Base-by-base conservation (phyloP, 192 early-diverging fungal species). In the Gigaspora rosea region DNA sequence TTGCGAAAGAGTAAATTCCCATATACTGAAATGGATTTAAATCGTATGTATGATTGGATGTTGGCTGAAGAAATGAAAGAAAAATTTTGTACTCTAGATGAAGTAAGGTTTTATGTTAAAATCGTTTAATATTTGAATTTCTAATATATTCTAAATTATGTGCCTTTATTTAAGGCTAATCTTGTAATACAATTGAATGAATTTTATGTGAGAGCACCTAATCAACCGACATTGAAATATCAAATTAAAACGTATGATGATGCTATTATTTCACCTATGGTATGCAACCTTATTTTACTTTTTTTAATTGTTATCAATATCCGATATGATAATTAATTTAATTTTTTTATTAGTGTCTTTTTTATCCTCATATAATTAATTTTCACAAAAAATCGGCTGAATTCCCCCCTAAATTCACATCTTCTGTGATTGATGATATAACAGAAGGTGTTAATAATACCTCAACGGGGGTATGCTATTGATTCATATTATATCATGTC, bases 171-270 rank as follows among this genome's bases (percentile, higher is more conserved):
- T 73, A 59, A 87, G 85, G 89, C 90, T 0, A 92, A 96, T 75
- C 85, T 97, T n/a, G 92, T 89, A 52, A 90, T 95, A 11, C 92
- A 94, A 52, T 84, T 95, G 15, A 92, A 90, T 79, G 89, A 89
- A 69, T 95, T 96, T 71, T 94, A 90, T 81, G 92, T 95, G 4
- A 86, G 95, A 56, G 82, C 80, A n/a, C 94, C 94, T 0, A 79
- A 92, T 50, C 78, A 86, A 13, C 84, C 85, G 8, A 95, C 95
- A 0, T 81, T 80, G 36, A 92, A 93, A 70, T 93, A 91, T 80
- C 89, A 88, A 70, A 86, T 94, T 80, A 97, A 97, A 77, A 90
- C 94, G 2, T 97, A 95, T 58, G 94, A 95, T 72, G 95, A 96
- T 77, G 90, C 88, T 16, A 89, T 92, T 67, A 78, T 92, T 20